Evolutionary conservation across 1,139 yeast genomes (phyloP).

Genomic region (Meyerozyma athensensis): DNA sequence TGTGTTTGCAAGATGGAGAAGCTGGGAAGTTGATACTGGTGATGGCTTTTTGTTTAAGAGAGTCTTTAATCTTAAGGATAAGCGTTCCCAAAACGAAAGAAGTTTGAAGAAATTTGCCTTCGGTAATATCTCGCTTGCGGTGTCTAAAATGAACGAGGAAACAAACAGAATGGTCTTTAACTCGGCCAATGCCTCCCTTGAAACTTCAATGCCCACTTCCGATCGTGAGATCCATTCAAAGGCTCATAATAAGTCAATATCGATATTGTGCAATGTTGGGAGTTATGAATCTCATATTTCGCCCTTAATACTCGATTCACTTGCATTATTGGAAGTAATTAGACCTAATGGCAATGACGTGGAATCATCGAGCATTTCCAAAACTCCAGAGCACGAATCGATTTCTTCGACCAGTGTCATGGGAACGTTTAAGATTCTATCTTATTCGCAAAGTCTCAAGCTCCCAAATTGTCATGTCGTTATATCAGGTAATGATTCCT

Average conservation of each 20-base stretch:
- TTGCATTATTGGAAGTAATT: too few species aligned
- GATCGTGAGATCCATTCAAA: too few species aligned
- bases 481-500: too few species aligned
- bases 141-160: conserved; percentile 6
- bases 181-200: not conserved
- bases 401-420: too few species aligned
- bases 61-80: conserved; percentile 24
- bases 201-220: too few species aligned
- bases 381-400: too few species aligned
- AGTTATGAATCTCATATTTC: not conserved
- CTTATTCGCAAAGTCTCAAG: too few species aligned
- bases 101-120: conserved; percentile 6
- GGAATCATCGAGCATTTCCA: too few species aligned
- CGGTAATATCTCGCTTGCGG: conserved; percentile 7
- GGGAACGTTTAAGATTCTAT: too few species aligned
- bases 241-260: too few species aligned
- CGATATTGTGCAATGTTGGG: not conserved
- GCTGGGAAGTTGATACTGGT: conserved; percentile 65
- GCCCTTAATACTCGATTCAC: not conserved
- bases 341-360: too few species aligned
- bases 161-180: not conserved
- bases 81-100: conserved; percentile 4
- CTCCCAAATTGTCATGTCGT: too few species aligned
- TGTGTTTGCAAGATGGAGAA: conserved; percentile 77
- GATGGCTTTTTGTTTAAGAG: conserved; percentile 49